Evolutionary conservation across 306 rosid species (phyloP).

Genomic region (Medicago ruthenica): DNA sequence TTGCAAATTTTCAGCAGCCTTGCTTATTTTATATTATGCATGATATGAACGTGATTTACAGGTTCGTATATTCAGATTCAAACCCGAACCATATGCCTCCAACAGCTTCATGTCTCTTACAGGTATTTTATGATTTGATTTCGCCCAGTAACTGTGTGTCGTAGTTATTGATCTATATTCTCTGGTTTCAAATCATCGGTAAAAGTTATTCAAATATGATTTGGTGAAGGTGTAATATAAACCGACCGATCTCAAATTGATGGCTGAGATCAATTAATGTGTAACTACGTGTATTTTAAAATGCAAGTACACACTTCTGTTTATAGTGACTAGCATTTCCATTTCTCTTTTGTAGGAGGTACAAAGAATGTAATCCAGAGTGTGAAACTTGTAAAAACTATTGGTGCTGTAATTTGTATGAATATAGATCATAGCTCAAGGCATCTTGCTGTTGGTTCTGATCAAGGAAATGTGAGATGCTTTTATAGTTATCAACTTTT

Average conservation of each 20-base stretch:
- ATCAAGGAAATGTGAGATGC: constrained; percentile 80
- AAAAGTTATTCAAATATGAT: neutral
- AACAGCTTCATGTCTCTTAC: constrained; percentile 74
- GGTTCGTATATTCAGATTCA: constrained; percentile 82
- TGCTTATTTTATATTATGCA: constrained; percentile 22
- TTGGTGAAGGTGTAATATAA: neutral
- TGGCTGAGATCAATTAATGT: too few relatives aligned
- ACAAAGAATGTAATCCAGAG: constrained; percentile 71
- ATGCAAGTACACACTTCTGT: constrained; percentile 4
- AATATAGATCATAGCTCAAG: constrained; percentile 56
- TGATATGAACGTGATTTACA: constrained; percentile 42
- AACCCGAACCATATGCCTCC: constrained; percentile 74
- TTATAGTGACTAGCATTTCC: constrained; percentile 13
- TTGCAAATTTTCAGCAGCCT: neutral
- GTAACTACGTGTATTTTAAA: too few relatives aligned
- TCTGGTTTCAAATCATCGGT: neutral
- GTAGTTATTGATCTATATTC: too few relatives aligned
- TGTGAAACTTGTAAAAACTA: constrained; percentile 66
- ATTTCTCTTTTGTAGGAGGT: constrained; percentile 60
- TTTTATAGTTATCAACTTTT: neutral
- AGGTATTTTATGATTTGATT: constrained; percentile 50
- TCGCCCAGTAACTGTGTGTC: too few relatives aligned
- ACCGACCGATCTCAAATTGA: too few relatives aligned
- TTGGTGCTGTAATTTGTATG: constrained; percentile 68
- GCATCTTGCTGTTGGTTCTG: constrained; percentile 91